Conservation (phyloP, 2,329 filamentous ascomycete species). For the Epichloe amarillans region DNA sequence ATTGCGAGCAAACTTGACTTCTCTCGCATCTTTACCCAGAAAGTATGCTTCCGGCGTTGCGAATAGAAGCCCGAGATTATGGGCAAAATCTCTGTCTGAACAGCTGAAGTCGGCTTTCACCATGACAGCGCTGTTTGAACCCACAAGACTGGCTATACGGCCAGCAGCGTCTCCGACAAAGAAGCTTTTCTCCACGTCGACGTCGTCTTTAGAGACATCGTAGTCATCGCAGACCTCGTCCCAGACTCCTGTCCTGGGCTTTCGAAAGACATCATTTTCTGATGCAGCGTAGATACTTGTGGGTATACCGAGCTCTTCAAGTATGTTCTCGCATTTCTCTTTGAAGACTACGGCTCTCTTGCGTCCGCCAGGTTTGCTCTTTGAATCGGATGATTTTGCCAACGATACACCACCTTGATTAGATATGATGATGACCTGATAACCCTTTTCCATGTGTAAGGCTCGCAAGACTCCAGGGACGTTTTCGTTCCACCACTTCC, state of each 20-base stretch:
- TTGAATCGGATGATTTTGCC: conserved; percentile 56
- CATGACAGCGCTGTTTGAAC: conserved; percentile 12
- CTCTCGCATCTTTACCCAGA: conserved; percentile 49
- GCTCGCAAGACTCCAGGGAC: conserved; percentile 56
- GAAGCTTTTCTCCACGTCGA: conserved; percentile 61
- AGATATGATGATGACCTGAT: conserved; percentile 65
- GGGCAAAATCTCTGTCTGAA: conserved; percentile 66
- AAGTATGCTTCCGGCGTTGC: conserved; percentile 90
- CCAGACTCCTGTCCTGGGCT: conserved; percentile 89
- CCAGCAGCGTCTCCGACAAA: conserved; percentile 84
- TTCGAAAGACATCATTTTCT: conserved; percentile 66
- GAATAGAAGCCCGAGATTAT: conserved; percentile 70
- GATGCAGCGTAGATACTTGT: conserved; percentile 79
- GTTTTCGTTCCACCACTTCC: conserved; percentile 80
- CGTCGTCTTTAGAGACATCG: conserved; percentile 37
- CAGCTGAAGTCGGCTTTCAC: conserved; percentile 48
- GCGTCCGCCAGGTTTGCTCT: conserved; percentile 43
- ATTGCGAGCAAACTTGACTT: conserved; percentile 42
- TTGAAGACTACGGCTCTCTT: conserved; percentile 72
- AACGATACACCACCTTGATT: conserved; percentile 80
- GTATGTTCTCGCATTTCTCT: conserved; percentile 56
- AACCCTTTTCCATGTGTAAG: conserved; percentile 56
- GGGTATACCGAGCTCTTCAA: conserved; percentile 62
- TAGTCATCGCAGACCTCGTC: conserved; percentile 44
- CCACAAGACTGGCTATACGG: conserved; percentile 29